Conservation (phyloP, 208 protist genomes). For the Trichomonas tenax region DNA sequence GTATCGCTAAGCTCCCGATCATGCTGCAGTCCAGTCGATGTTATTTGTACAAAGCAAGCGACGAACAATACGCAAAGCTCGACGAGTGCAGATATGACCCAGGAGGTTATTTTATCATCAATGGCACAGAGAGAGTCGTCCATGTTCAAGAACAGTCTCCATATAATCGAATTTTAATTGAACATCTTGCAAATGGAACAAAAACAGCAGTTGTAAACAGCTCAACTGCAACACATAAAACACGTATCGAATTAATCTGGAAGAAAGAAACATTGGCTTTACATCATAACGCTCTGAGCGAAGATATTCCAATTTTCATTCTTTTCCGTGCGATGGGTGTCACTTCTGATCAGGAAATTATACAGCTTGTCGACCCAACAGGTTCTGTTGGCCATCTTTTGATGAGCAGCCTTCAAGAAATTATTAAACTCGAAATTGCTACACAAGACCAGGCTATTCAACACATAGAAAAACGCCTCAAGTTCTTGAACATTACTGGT, state of each 20-base stretch:
- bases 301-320: slow-evolving; percentile 69
- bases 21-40: slow-evolving; percentile 95
- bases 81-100: slow-evolving; percentile 96
- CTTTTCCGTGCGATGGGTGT: slow-evolving; percentile 70
- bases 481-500: background rate
- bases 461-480: slow-evolving; percentile 42
- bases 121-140: slow-evolving; percentile 87
- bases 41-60: slow-evolving; percentile 25
- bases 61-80: slow-evolving; percentile 70
- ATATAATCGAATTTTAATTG: slow-evolving; percentile 95
- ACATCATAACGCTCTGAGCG: slow-evolving; percentile 85
- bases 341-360: slow-evolving; percentile 90
- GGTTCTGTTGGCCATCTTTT: slow-evolving; percentile 55
- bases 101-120: slow-evolving; percentile 97
- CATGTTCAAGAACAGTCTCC: slow-evolving; percentile 73
- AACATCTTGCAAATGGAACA: slow-evolving; percentile 42
- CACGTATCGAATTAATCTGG: slow-evolving; percentile 43
- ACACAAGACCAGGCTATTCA: slow-evolving; percentile 30
- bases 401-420: slow-evolving; percentile 63
- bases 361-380: slow-evolving; percentile 81
- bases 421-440: slow-evolving; percentile 35
- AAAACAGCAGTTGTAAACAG: slow-evolving; percentile 45
- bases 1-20: slow-evolving; percentile 75
- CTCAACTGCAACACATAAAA: slow-evolving; percentile 43
- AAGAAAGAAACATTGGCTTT: slow-evolving; percentile 83